Percentiles rank a stretch among this genome's conserved stretches.
Conservation (phyloP, 352 stramenopile species). For the Globisporangium polare region DNA sequence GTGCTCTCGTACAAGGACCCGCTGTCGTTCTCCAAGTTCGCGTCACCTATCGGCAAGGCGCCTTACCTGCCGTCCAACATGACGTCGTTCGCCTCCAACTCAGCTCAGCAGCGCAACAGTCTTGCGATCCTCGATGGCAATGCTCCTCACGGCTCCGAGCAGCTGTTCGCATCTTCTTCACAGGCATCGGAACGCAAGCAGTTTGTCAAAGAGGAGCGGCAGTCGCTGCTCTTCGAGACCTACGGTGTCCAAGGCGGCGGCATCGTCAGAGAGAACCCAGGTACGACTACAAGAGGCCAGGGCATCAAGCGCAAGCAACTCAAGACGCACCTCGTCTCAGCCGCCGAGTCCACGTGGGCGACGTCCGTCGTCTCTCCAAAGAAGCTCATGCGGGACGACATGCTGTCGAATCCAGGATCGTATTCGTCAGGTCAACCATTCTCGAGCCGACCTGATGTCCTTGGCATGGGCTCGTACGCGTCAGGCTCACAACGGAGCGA, state of each 20-base stretch:
- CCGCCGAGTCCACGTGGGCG: slow-evolving; percentile 30
- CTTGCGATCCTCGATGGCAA: slow-evolving; percentile 43
- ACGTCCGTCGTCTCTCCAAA: slow-evolving; percentile 23
- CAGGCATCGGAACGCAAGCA: slow-evolving; percentile 23
- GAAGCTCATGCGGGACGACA: slow-evolving; percentile 23
- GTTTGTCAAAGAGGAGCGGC: slow-evolving; percentile 45
- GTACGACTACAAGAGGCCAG: slow-evolving; percentile 11
- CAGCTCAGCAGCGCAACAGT: slow-evolving; percentile 25
- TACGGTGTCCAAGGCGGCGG: slow-evolving; percentile 37
- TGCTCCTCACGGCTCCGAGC: slow-evolving; percentile 1
- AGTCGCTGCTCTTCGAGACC: slow-evolving; percentile 59
- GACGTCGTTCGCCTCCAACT: slow-evolving; percentile 15
- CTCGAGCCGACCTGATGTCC: slow-evolving; percentile 20
- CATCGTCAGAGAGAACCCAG: slow-evolving; percentile 6
- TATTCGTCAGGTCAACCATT: slow-evolving; percentile 17
- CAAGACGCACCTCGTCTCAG: slow-evolving; percentile 41
- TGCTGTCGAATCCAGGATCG: slow-evolving; percentile 16
- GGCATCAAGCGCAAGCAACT: slow-evolving; percentile 61
- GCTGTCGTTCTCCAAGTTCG: slow-evolving; percentile 38
- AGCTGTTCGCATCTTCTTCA: slow-evolving; percentile 6
- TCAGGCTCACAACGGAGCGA: slow-evolving; percentile 11
- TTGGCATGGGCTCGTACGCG: slow-evolving; percentile 13
- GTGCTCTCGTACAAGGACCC: slow-evolving; percentile 16
- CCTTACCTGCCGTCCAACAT: slow-evolving; percentile 33
- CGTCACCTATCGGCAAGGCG: slow-evolving; percentile 44